A percentile compares a stretch with the other conserved stretches of the same genome.
phyloP scores from a whole-genome alignment of 345 rosid genomes.

The Acer negundo region DNA sequence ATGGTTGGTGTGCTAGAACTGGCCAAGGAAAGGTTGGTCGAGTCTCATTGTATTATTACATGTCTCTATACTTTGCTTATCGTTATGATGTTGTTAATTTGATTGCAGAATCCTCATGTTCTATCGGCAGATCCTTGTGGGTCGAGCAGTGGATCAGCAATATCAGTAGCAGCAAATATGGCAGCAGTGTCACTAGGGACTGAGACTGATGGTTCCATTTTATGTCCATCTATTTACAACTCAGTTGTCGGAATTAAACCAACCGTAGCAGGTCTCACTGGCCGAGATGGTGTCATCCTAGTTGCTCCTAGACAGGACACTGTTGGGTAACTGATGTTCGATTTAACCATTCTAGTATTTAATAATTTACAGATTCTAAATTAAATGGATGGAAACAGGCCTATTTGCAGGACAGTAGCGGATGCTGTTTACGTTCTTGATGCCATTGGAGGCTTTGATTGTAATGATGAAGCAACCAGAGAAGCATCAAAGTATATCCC shows the following conservation, averaged over 20 bases:
- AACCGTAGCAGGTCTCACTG: constrained; percentile 28
- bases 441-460: constrained; percentile 51
- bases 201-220: constrained; percentile 27
- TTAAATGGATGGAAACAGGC: constrained; percentile 26
- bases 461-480: constrained; percentile 44
- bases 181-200: constrained; percentile 27
- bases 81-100: no score
- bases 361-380: no score
- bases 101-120: constrained; percentile 67
- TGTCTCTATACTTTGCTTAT: no score
- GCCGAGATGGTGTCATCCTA: constrained; percentile 29
- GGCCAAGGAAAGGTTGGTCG: constrained; percentile 69
- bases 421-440: constrained; percentile 52
- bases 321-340: constrained; percentile 22
- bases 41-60: no score
- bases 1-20: constrained; percentile 59
- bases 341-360: not conserved
- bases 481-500: constrained; percentile 52
- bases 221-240: constrained; percentile 25
- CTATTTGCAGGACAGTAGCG: constrained; percentile 45
- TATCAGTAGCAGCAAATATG: constrained; percentile 34
- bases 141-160: constrained; percentile 29
- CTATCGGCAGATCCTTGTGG: constrained; percentile 33
- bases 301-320: constrained; percentile 31
- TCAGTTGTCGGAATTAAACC: constrained; percentile 35